Evolutionary conservation across 2,329 filamentous ascomycete species (phyloP), one percentile per base, ranked within the genome.

Genomic region (Colletotrichum costaricense): DNA sequence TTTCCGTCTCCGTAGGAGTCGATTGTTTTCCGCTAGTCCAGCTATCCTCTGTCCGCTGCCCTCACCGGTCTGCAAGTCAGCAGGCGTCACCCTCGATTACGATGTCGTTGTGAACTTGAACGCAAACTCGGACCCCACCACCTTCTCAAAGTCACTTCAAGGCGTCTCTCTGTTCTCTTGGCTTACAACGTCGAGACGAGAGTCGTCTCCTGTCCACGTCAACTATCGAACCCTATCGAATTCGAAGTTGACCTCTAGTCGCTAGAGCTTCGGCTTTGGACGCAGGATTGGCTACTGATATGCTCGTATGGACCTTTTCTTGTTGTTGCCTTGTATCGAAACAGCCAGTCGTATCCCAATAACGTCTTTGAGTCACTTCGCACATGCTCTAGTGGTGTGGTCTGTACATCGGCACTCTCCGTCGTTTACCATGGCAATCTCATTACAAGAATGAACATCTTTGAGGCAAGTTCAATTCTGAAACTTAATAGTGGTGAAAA

Each of bases 301-400:
- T 42, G 5, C 30, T 22, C 26, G 52, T 16, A 42, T 57, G 19
- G 64, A 33, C 28, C 52, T 58, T 9, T n/a, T 42, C 22, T 16
- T 58, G 14, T 59, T 28, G 42, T 35, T 73, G 42, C 70, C 67
- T 73, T 60, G 54, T 26, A 59, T 38, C 26, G 38, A 46, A 35
- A 30, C 11, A 57, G 22, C 67, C 60, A 73, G 54, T 73, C 38
- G 56, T 22, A 55, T 65, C 19, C 26, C 16, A 30, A 46, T 7
- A 42, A 38, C 42, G 42, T 12, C 4, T 55, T 24, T 70, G 70
- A 73, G 66, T 66, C 70, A 71, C 67, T 62, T 24, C 58, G 9
- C 33, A 7, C 12, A 3, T 16, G 35, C 22, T 35, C 12, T 54
- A 56, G 55, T 71, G 67, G 55, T 66, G 60, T 71, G 66, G 52